A percentile compares a stretch with the other conserved stretches of the same genome.
phyloP scores from a whole-genome alignment of 257 asterid species.

The Fraxinus quadrangulata region DNA sequence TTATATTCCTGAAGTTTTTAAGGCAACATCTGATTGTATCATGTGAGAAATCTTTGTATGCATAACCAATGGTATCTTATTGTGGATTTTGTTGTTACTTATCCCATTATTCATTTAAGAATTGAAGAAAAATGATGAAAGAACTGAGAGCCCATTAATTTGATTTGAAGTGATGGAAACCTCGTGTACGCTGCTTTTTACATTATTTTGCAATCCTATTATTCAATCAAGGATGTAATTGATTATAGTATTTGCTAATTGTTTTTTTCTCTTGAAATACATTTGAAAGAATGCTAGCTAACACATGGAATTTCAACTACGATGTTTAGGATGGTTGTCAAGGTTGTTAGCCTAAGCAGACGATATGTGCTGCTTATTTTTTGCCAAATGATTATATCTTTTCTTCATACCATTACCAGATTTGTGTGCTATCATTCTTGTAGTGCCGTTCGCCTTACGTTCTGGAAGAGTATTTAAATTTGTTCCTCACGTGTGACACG shows the following conservation, averaged over 20 bases:
- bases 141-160: background rate
- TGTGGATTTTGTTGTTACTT: background rate
- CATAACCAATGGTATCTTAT: background rate
- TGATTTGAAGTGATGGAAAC: background rate
- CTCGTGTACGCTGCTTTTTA: no score
- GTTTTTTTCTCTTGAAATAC: background rate
- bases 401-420: background rate
- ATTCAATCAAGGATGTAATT: background rate
- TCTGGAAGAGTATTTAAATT: conserved; percentile 9
- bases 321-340: background rate
- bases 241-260: background rate
- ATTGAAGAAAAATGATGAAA: no score
- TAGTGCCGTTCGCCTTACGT: conserved; percentile 3
- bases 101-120: background rate
- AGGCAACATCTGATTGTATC: background rate
- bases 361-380: conserved; percentile 2
- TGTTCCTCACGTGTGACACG: conserved; percentile 10
- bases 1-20: background rate
- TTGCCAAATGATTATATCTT: background rate
- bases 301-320: background rate
- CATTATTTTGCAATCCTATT: background rate
- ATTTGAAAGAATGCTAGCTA: background rate
- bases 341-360: conserved; percentile 9
- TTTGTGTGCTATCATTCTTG: background rate
- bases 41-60: background rate